A percentile compares a stretch with the other conserved stretches of the same genome.
These are phyloP conservation scores for Candida saitoana DNA, from an alignment of 805 yeast genomes.

Conservation along the genomic window DNA sequence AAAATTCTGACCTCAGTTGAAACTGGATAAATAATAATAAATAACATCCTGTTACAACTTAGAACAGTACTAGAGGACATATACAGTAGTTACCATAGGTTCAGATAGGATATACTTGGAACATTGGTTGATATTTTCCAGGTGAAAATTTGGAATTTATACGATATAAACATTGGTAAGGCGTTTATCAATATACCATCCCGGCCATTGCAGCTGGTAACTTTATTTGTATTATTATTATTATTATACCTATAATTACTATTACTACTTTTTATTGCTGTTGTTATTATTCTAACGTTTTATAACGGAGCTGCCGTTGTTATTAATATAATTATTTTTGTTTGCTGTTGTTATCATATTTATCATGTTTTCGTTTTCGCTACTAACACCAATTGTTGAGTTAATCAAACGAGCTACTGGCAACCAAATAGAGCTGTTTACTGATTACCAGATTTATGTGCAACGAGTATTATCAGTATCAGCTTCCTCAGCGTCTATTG, in stretches of 20 bases:
- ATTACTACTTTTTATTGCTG: too few species aligned
- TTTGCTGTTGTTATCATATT: background rate
- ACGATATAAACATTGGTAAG: too few species aligned
- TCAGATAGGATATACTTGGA: background rate
- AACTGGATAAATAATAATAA: background rate
- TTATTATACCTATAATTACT: too few species aligned
- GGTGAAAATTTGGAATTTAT: too few species aligned
- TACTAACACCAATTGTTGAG: conserved; percentile 1
- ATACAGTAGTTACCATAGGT: background rate
- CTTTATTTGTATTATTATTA: too few species aligned
- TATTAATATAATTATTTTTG: too few species aligned
- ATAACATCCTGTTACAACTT: background rate
- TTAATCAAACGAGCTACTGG: conserved; percentile 1
- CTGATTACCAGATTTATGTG: conserved; percentile 21
- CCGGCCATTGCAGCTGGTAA: background rate
- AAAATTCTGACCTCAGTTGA: background rate
- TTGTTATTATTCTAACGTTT: too few species aligned
- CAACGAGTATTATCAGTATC: conserved; percentile 37
- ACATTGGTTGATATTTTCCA: too few species aligned
- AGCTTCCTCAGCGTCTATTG: conserved; percentile 36
- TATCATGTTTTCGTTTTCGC: background rate
- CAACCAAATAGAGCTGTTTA: conserved; percentile 25
- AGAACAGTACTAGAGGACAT: background rate
- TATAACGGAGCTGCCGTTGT: background rate
- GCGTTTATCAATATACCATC: too few species aligned